phyloP scores from a whole-genome alignment of 768 basidiomycete genomes.

The Phanerochaete sordida region DNA sequence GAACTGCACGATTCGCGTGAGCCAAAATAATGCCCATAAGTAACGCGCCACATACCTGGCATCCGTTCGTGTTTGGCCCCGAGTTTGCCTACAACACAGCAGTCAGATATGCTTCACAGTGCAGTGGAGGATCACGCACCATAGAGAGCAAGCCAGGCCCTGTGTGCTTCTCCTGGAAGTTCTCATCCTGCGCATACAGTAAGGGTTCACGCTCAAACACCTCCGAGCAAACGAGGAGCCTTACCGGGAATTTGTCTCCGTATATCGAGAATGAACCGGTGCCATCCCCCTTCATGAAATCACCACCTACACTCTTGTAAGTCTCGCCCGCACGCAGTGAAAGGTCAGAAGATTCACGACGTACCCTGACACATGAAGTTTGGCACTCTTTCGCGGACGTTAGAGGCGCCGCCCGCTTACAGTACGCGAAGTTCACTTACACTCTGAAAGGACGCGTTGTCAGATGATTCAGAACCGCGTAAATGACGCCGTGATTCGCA shows the following conservation, averaged over 20 bases:
- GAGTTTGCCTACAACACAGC: constrained; percentile 75
- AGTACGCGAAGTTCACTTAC: constrained; percentile 35
- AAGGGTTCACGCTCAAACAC: not conserved
- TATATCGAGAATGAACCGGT: constrained; percentile 98
- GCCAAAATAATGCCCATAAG: not conserved
- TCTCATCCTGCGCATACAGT: constrained; percentile 69
- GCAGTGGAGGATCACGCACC: constrained; percentile 40
- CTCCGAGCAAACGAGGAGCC: constrained; percentile 19
- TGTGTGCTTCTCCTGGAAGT: constrained; percentile 86
- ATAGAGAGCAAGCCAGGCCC: constrained; percentile 88
- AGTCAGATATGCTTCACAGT: not conserved
- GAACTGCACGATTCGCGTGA: constrained; percentile 49
- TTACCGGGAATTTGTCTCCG: constrained; percentile 87
- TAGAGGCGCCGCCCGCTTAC: not conserved
- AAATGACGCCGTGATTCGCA: constrained; percentile 45
- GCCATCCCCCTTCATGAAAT: constrained; percentile 92
- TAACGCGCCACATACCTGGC: constrained; percentile 50
- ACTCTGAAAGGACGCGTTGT: constrained; percentile 49
- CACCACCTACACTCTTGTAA: constrained; percentile 58
- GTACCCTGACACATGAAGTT: constrained; percentile 97
- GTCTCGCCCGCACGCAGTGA: not conserved
- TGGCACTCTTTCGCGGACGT: constrained; percentile 52
- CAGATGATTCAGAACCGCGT: not conserved
- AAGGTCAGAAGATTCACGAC: constrained; percentile 10
- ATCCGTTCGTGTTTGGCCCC: constrained; percentile 91